phyloP scores from a whole-genome alignment of 495 filamentous ascomycete genomes.

The Chaetomidium leptoderma region DNA sequence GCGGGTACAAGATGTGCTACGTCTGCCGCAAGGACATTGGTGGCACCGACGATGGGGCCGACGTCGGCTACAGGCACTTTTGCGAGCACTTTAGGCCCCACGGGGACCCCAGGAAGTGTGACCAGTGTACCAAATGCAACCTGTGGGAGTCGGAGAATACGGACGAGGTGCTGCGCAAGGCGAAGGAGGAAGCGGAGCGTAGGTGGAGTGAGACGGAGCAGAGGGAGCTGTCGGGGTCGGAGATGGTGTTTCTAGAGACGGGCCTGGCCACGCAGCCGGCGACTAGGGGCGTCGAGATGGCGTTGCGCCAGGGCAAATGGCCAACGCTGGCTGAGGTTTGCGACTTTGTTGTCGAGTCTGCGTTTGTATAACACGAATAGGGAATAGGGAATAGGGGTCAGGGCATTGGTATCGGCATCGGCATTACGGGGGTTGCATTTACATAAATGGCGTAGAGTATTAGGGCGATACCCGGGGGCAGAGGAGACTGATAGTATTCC shows the following conservation, averaged over 20 bases:
- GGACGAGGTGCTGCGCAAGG: slow-evolving; percentile 66
- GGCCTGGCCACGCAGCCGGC: slow-evolving; percentile 30
- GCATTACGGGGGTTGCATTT: not conserved
- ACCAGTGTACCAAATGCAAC: slow-evolving; percentile 81
- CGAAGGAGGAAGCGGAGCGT: slow-evolving; percentile 73
- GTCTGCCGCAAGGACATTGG: slow-evolving; percentile 66
- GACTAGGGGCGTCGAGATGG: slow-evolving; percentile 26
- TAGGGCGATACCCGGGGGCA: not conserved
- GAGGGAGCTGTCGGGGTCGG: slow-evolving; percentile 43
- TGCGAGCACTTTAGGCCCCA: slow-evolving; percentile 90
- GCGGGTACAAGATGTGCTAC: slow-evolving; percentile 97
- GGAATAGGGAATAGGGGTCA: not conserved
- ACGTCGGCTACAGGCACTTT: slow-evolving; percentile 76
- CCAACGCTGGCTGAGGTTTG: slow-evolving; percentile 44
- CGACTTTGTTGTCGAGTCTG: slow-evolving; percentile 42
- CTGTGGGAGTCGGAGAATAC: slow-evolving; percentile 85
- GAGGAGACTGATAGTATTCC: not conserved
- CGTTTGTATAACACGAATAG: slow-evolving; percentile 34
- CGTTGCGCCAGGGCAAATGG: slow-evolving; percentile 29
- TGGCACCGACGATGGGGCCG: slow-evolving; percentile 48
- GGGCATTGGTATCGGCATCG: not conserved
- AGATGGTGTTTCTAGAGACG: slow-evolving; percentile 46
- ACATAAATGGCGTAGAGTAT: not conserved
- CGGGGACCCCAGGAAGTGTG: slow-evolving; percentile 61
- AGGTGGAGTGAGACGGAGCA: slow-evolving; percentile 73